Percentiles rank a stretch among this genome's conserved stretches.
phyloP scores from a whole-genome alignment of 1,284 basidiomycete genomes.

The Apiotrichum porosum region DNA sequence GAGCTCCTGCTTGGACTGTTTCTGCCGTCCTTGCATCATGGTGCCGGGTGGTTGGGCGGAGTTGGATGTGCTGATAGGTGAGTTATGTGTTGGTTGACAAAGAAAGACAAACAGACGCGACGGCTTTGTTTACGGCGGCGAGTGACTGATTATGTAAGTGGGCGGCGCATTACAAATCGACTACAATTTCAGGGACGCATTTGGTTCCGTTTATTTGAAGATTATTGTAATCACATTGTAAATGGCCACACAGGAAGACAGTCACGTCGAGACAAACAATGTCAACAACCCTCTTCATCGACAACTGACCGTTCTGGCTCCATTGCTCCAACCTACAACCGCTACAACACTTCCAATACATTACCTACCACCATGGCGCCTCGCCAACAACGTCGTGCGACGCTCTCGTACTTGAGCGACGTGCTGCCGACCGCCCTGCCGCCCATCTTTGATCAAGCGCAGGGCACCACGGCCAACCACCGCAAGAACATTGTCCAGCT shows the following conservation, averaged over 20 bases:
- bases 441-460: slow-evolving; percentile 74
- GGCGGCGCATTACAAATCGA: neutral
- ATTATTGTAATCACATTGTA: neutral
- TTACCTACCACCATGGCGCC: slow-evolving; percentile 20
- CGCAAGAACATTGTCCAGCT: slow-evolving; percentile 86
- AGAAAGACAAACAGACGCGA: neutral
- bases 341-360: neutral
- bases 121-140: slow-evolving; percentile 3
- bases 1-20: slow-evolving; percentile 14
- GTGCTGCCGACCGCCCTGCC: slow-evolving; percentile 49
- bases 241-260: slow-evolving; percentile 4
- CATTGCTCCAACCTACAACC: neutral
- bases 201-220: neutral
- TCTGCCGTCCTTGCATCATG: slow-evolving; percentile 10
- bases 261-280: slow-evolving; percentile 14
- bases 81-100: too few relatives aligned
- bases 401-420: slow-evolving; percentile 35
- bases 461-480: slow-evolving; percentile 76
- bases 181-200: neutral
- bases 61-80: too few relatives aligned
- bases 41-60: neutral
- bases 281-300: slow-evolving; percentile 3
- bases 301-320: neutral
- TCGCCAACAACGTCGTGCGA: slow-evolving; percentile 14
- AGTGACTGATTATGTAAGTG: neutral